Evolutionary conservation across 306 rosid species (phyloP), one percentile per base, ranked within the genome.

Genomic region (Leucaena leucocephala): DNA sequence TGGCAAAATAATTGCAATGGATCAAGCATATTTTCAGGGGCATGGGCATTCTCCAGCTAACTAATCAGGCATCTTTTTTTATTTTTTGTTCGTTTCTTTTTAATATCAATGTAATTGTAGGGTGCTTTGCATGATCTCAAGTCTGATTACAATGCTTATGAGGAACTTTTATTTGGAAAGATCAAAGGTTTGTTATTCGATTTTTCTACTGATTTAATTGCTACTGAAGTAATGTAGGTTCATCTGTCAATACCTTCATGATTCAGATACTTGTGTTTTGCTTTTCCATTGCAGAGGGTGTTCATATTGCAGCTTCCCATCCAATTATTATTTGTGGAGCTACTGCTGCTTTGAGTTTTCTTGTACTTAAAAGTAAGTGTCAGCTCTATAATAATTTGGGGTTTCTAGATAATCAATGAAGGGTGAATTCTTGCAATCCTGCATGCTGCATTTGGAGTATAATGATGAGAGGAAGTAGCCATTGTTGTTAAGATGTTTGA

Each of bases 311-410:
- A 38, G 82, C 94, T 84, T 89, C 97, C 62, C 88, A 90, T 82
- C 98, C 98, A 5, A 43, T 91, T 79, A 78, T 85, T 72, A 82
- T 91, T 9, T 81, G 88, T 52, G 97, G 97, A 59, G 86, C 89
- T 57, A 84, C 94, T 36, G 84, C 92, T 81, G 87, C 89, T 61
- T 34, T 86, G 86, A 93, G 93, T 50, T 71, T 91, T 71, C 3
- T 87, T 42, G 86, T 82, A 63, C 76, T 92, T 59, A 91, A 88
- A 84, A 86, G 98, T 95, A 88, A 71, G 90, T 61, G 40, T 79
- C 40, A 33, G 61, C 65, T 66, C 76, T 48, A 21, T 33, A 11
- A n/a, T 21, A 49, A 64, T 43, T 74, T 52, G 34, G 10, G 66
- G 74, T 36, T 74, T 48, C 35, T 17, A 63, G 67, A 16, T 6